These are phyloP conservation scores for Gigaspora rosea DNA, from an alignment of 192 early-diverging fungal species.

Conservation along the genomic window DNA sequence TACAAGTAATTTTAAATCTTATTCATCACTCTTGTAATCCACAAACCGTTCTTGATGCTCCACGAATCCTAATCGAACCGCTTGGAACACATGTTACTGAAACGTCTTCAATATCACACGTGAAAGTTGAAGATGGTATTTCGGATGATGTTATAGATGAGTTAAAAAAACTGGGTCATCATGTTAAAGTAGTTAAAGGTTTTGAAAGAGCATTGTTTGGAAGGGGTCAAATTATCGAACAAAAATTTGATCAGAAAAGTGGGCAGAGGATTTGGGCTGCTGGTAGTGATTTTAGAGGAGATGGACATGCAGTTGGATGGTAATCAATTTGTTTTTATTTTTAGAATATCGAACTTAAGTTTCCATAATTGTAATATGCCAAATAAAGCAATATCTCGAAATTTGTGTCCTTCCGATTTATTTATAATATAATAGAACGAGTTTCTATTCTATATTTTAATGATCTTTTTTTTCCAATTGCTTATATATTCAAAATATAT, in stretches of 20 bases:
- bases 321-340: slow-evolving; percentile 31
- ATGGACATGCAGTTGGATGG: slow-evolving; percentile 59
- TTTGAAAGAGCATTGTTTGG: slow-evolving; percentile 63
- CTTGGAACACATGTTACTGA: slow-evolving; percentile 14
- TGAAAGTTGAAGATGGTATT: slow-evolving; percentile 70
- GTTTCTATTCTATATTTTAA: no score
- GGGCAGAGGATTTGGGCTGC: slow-evolving; percentile 50
- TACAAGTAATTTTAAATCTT: slow-evolving; percentile 75
- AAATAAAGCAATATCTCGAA: no score
- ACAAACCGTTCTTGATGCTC: slow-evolving; percentile 69
- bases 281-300: slow-evolving; percentile 61
- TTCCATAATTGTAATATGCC: no score
- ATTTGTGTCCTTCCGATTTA: no score
- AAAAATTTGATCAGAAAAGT: slow-evolving; percentile 37
- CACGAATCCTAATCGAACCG: slow-evolving; percentile 65
- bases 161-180: slow-evolving; percentile 63
- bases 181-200: slow-evolving; percentile 46
- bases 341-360: background rate
- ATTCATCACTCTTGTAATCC: slow-evolving; percentile 57
- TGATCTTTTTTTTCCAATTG: no score
- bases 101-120: slow-evolving; percentile 23
- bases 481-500: no score
- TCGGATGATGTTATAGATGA: slow-evolving; percentile 39
- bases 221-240: slow-evolving; percentile 71
- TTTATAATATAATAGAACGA: no score